A percentile compares a stretch with the other conserved stretches of the same genome.
phyloP scores from a whole-genome alignment of 768 basidiomycete species.

The Trametes meyenii region DNA sequence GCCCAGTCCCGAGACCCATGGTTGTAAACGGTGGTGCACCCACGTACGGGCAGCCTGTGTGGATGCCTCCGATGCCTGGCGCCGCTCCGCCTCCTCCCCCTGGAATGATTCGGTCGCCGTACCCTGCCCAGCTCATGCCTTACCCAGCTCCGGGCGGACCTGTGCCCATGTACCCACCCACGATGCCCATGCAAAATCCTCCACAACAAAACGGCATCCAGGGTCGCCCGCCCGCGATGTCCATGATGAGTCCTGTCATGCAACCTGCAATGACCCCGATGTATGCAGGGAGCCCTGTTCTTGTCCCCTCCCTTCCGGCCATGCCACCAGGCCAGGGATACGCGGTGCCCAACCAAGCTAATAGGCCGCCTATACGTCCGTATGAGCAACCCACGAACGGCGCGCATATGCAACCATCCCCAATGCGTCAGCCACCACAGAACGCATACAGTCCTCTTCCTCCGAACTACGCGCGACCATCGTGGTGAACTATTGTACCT shows the following conservation, averaged over 20 bases:
- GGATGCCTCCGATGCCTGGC: constrained; percentile 56
- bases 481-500: constrained; percentile 46
- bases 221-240: constrained; percentile 37
- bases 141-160: constrained; percentile 58
- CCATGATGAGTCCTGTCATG: constrained; percentile 76
- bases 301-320: constrained; percentile 55
- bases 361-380: constrained; percentile 43
- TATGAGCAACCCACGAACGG: constrained; percentile 21
- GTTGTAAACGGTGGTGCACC: constrained; percentile 63
- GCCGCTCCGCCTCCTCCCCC: constrained; percentile 48
- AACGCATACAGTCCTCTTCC: constrained; percentile 46
- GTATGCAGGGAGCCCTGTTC: constrained; percentile 69
- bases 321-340: constrained; percentile 38
- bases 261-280: constrained; percentile 55
- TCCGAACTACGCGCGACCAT: constrained; percentile 45
- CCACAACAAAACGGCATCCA: constrained; percentile 42
- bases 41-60: constrained; percentile 63
- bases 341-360: constrained; percentile 27
- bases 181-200: constrained; percentile 46
- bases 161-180: constrained; percentile 54
- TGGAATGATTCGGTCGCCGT: constrained; percentile 66
- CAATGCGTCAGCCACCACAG: constrained; percentile 29
- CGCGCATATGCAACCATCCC: constrained; percentile 34
- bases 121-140: constrained; percentile 63
- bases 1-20: constrained; percentile 65